Evolutionary conservation across 2,329 filamentous ascomycete genomes (phyloP).

Genomic region (Aaosphaeria arxii): DNA sequence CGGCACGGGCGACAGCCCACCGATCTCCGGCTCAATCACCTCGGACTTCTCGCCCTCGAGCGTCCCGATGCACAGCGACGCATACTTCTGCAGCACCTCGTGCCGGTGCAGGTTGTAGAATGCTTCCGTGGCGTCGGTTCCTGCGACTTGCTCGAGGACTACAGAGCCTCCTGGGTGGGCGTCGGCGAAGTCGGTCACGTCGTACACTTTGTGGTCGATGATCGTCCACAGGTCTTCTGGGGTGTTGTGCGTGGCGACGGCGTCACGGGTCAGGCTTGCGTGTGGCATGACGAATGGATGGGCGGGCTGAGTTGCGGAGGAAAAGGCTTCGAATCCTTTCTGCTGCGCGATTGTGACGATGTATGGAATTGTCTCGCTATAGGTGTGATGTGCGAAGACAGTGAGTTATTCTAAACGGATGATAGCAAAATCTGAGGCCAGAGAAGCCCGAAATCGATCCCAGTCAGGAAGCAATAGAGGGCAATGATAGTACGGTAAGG

Average conservation of each 20-base stretch:
- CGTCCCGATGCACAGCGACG: constrained; percentile 70
- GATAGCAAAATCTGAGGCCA: background rate
- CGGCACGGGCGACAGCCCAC: constrained; percentile 73
- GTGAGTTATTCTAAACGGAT: background rate
- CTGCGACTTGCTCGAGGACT: constrained; percentile 76
- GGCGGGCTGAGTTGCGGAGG: background rate
- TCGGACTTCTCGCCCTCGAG: constrained; percentile 72
- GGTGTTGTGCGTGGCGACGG: constrained; percentile 73
- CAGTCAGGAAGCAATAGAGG: no score
- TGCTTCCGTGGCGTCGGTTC: constrained; percentile 74
- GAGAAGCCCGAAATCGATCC: no score
- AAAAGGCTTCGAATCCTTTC: background rate
- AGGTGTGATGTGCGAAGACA: background rate
- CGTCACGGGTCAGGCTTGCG: constrained; percentile 45
- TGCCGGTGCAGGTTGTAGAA: constrained; percentile 94
- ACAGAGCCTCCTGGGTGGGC: constrained; percentile 80
- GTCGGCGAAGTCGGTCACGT: constrained; percentile 80
- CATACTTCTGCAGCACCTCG: constrained; percentile 81
- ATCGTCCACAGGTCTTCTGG: constrained; percentile 79
- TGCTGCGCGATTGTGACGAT: background rate
- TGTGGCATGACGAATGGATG: constrained; percentile 25
- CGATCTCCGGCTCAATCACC: constrained; percentile 65
- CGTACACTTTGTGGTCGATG: constrained; percentile 84
- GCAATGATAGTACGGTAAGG: no score
- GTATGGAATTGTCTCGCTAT: background rate